These are phyloP conservation scores for Citrullus amarus DNA, from an alignment of 306 rosid species.

Conservation along the genomic window DNA sequence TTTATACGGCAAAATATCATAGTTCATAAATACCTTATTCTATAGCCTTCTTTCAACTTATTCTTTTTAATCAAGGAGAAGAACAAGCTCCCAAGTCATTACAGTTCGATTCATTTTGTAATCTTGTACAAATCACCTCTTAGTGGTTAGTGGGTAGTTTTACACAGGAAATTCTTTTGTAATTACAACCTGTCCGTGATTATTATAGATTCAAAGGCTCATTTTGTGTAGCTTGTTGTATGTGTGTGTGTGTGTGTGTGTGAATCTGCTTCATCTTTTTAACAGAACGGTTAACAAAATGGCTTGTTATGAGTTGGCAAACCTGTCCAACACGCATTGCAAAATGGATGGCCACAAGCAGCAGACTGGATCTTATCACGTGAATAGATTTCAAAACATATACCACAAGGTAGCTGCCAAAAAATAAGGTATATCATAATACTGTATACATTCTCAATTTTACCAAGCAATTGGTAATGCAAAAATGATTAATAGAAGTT, in stretches of 20 bases:
- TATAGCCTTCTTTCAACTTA: not conserved
- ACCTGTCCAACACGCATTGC: conserved; percentile 48
- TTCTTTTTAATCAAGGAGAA: not conserved
- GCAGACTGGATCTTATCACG: conserved; percentile 26
- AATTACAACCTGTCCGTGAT: no score
- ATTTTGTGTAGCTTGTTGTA: no score
- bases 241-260: no score
- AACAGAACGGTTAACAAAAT: not conserved
- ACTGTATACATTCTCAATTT: not conserved
- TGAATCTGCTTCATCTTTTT: no score
- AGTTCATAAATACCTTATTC: not conserved
- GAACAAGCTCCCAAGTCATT: no score
- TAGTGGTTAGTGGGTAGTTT: no score
- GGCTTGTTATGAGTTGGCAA: conserved; percentile 4
- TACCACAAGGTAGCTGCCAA: conserved; percentile 44
- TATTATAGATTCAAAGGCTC: no score
- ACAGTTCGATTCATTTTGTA: no score
- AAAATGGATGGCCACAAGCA: conserved; percentile 52
- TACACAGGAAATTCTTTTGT: no score
- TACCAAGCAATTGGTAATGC: not conserved
- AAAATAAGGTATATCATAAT: conserved; percentile 8
- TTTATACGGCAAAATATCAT: no score
- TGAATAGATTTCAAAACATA: conserved; percentile 42
- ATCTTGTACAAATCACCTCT: no score
- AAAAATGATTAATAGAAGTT: not conserved